Evolutionary conservation across 2,329 filamentous ascomycete species (phyloP).

Genomic region (Xylaria sp.): DNA sequence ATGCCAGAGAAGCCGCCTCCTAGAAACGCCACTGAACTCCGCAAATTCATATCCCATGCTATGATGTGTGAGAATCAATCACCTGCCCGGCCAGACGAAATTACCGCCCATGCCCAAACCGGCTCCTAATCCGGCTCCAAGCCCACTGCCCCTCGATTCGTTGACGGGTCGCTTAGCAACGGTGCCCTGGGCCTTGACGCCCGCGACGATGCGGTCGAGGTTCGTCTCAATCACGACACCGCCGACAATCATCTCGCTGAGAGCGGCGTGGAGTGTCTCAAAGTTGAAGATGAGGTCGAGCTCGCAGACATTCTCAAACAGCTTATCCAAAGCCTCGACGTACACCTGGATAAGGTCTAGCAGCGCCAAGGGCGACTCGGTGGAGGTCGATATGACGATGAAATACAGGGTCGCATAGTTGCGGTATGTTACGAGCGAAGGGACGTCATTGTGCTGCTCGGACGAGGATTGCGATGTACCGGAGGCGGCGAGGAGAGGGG

Average conservation of each 20-base stretch:
- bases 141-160: slow-evolving; percentile 64
- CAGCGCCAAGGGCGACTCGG: slow-evolving; percentile 92
- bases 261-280: slow-evolving; percentile 90
- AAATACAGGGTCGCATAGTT: slow-evolving; percentile 99
- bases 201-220: slow-evolving; percentile 86
- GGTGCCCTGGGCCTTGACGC: slow-evolving; percentile 80
- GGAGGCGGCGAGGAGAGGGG: slow-evolving; percentile 71
- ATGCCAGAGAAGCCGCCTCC: slow-evolving; percentile 9
- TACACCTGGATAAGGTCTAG: slow-evolving; percentile 99
- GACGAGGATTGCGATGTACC: slow-evolving; percentile 72
- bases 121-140: slow-evolving; percentile 62
- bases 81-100: slow-evolving; percentile 64
- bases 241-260: slow-evolving; percentile 95
- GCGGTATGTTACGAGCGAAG: slow-evolving; percentile 95
- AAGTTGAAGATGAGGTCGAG: slow-evolving; percentile 99
- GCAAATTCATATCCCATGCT: slow-evolving; percentile 27
- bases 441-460: slow-evolving; percentile 84
- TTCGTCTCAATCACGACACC: slow-evolving; percentile 95
- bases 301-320: slow-evolving; percentile 99
- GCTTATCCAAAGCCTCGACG: slow-evolving; percentile 90
- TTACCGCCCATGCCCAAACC: slow-evolving; percentile 68
- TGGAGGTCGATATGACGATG: slow-evolving; percentile 96
- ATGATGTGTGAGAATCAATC: slow-evolving; percentile 38
- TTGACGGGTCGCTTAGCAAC: slow-evolving; percentile 84
- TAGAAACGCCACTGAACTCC: slow-evolving; percentile 39